Evolutionary conservation across 2,329 filamentous ascomycete genomes (phyloP).

Genomic region (Achaetomium macrosporum): DNA sequence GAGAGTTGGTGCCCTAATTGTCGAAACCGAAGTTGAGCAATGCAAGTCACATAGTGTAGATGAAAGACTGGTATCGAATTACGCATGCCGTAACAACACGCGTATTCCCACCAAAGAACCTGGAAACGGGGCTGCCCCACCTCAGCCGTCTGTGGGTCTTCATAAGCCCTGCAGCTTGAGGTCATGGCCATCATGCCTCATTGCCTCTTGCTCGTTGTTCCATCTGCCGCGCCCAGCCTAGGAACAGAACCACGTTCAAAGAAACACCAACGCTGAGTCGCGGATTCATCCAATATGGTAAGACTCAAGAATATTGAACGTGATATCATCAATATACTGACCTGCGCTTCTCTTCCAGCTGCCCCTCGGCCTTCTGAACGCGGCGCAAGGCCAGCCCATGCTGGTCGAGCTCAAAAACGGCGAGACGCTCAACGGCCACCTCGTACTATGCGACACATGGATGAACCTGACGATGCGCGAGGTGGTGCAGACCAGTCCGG

Average conservation of each 20-base stretch:
- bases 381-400: constrained; percentile 96
- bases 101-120: no score
- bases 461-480: constrained; percentile 98
- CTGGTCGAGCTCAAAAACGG: constrained; percentile 96
- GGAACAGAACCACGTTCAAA: not conserved
- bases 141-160: not conserved
- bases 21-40: no score
- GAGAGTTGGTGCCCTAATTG: no score
- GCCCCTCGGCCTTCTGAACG: constrained; percentile 79
- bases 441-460: constrained; percentile 97
- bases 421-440: constrained; percentile 92
- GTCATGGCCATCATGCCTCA: constrained; percentile 6
- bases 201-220: not conserved
- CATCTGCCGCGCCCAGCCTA: constrained; percentile 1
- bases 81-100: no score
- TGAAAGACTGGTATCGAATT: no score
- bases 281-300: constrained; percentile 7
- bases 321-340: not conserved
- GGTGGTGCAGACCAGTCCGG: constrained; percentile 89
- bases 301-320: not conserved
- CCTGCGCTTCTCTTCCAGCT: constrained; percentile 38
- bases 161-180: not conserved
- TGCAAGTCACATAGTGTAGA: no score
- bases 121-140: not conserved
- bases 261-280: not conserved